Evolutionary conservation across 2,329 filamentous ascomycete genomes (phyloP).

Genomic region (Hymenoscyphus scutula): DNA sequence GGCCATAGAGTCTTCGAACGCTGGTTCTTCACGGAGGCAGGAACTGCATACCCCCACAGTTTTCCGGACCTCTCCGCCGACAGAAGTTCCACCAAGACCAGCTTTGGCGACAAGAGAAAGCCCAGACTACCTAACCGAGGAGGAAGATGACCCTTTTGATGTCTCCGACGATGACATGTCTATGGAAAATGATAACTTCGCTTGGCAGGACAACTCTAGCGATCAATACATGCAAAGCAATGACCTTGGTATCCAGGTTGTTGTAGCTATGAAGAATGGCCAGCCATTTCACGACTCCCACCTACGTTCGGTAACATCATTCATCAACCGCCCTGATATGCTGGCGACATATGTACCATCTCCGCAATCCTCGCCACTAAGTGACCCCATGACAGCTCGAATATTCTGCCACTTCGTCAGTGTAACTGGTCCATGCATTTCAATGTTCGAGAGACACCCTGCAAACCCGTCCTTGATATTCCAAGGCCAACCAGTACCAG

Average conservation of each 20-base stretch:
- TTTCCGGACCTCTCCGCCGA: neutral
- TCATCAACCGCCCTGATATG: conserved; percentile 43
- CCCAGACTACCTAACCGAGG: conserved; percentile 12
- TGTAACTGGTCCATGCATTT: conserved; percentile 81
- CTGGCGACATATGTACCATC: conserved; percentile 67
- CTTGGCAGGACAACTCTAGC: conserved; percentile 40
- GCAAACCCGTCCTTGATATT: conserved; percentile 69
- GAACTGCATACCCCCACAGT: neutral
- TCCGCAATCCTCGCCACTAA: conserved; percentile 67
- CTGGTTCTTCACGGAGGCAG: neutral
- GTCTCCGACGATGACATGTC: conserved; percentile 60
- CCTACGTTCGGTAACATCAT: conserved; percentile 47
- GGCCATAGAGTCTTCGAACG: neutral
- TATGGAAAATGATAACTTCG: conserved; percentile 55
- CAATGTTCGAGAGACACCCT: conserved; percentile 81
- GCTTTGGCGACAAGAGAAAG: neutral
- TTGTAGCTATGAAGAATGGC: conserved; percentile 32
- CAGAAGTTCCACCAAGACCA: neutral
- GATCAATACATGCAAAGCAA: conserved; percentile 38
- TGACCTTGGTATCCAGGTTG: conserved; percentile 29
- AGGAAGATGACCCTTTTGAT: conserved; percentile 43
- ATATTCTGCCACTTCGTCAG: conserved; percentile 92
- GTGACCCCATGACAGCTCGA: conserved; percentile 73
- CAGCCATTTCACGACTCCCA: conserved; percentile 35
- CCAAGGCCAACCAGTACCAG: conserved; percentile 57